A percentile compares a stretch with the other conserved stretches of the same genome.
phyloP scores from a whole-genome alignment of 2,329 filamentous ascomycete genomes.

The Talaromyces pinophilus region DNA sequence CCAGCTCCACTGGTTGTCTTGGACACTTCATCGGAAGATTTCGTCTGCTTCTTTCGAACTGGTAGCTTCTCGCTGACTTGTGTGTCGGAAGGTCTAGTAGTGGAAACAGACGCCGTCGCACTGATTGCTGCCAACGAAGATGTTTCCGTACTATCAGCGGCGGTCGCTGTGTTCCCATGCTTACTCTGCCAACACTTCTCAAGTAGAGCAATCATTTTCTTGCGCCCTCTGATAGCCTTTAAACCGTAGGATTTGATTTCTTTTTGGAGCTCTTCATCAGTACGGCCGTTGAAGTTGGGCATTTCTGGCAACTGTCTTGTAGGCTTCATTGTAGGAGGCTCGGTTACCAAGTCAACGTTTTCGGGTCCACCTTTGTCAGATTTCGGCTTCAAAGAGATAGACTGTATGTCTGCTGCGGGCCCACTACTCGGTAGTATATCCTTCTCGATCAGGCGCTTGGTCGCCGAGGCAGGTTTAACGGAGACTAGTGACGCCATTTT shows the following conservation, averaged over 20 bases:
- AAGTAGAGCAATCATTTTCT: constrained; percentile 69
- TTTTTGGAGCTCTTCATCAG: constrained; percentile 63
- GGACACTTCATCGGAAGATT: constrained; percentile 31
- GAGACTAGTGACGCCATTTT: constrained; percentile 26
- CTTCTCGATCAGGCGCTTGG: background rate
- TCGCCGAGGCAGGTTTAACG: background rate
- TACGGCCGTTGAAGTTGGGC: constrained; percentile 63
- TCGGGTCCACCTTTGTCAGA: background rate
- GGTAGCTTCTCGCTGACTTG: constrained; percentile 7
- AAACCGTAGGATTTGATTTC: constrained; percentile 68
- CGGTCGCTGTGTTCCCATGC: constrained; percentile 30
- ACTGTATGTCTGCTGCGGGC: background rate
- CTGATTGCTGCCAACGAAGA: background rate
- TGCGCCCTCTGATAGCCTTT: constrained; percentile 68
- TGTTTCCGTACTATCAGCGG: background rate
- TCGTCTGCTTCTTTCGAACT: constrained; percentile 29
- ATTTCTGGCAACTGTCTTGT: constrained; percentile 30
- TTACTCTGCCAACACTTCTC: constrained; percentile 71
- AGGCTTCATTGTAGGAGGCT: background rate
- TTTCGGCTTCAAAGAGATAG: too few relatives aligned
- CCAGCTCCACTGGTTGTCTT: constrained; percentile 8
- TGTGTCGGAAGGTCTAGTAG: background rate
- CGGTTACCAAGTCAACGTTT: background rate
- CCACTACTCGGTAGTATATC: background rate
- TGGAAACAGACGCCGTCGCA: background rate